These are phyloP conservation scores for Saccharomyces hybrid DNA, from an alignment of 1,139 yeast species.

Conservation along the genomic window DNA sequence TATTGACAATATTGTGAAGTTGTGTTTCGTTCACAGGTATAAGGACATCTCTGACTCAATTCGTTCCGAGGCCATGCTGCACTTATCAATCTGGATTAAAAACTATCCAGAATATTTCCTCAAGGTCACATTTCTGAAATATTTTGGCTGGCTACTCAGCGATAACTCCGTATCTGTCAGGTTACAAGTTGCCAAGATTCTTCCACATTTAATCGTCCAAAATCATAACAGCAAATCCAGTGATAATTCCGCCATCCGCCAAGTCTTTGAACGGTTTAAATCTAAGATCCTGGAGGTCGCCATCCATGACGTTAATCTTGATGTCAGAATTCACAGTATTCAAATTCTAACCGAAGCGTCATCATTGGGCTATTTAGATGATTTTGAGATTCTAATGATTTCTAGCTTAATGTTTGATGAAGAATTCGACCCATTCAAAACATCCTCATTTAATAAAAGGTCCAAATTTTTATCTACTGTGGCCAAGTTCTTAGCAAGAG, in stretches of 20 bases:
- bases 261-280: slow-evolving; percentile 66
- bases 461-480: slow-evolving; percentile 35
- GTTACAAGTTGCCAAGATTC: slow-evolving; percentile 51
- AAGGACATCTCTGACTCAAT: slow-evolving; percentile 72
- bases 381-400: slow-evolving; percentile 41
- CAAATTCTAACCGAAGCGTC: slow-evolving; percentile 50
- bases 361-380: slow-evolving; percentile 56
- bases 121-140: slow-evolving; percentile 61
- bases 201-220: slow-evolving; percentile 37
- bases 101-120: slow-evolving; percentile 62
- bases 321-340: slow-evolving; percentile 48
- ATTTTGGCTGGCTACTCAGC: slow-evolving; percentile 77
- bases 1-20: slow-evolving; percentile 57
- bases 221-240: slow-evolving; percentile 33
- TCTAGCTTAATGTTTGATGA: slow-evolving; percentile 42
- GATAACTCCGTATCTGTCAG: slow-evolving; percentile 63
- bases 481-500: slow-evolving; percentile 39
- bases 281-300: slow-evolving; percentile 59
- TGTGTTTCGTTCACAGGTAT: slow-evolving; percentile 68
- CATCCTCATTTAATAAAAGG: slow-evolving; percentile 29
- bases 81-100: slow-evolving; percentile 64
- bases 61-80: slow-evolving; percentile 57
- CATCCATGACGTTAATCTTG: slow-evolving; percentile 43
- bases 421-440: slow-evolving; percentile 25
- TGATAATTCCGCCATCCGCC: slow-evolving; percentile 46